Percentiles rank a stretch among this genome's conserved stretches.
phyloP scores from a whole-genome alignment of 306 rosid species.

The apple (Malus domestica) region DNA sequence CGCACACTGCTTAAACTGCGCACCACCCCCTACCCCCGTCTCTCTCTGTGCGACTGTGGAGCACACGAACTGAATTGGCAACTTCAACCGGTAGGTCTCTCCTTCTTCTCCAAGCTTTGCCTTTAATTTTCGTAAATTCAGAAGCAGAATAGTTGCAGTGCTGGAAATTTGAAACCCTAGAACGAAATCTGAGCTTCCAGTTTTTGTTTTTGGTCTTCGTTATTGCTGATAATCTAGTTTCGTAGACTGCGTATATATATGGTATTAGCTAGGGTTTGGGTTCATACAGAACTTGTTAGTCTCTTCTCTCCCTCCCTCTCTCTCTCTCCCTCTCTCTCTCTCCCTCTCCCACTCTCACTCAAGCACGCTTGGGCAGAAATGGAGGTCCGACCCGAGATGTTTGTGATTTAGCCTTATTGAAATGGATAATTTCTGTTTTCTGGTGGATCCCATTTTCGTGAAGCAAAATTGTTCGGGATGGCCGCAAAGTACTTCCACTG shows the following conservation, averaged over 20 bases:
- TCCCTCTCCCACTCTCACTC: background rate
- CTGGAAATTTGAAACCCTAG: background rate
- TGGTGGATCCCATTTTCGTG: background rate
- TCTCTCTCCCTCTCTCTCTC: background rate
- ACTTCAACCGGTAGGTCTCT: background rate
- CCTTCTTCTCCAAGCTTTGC: background rate
- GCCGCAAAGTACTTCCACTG: background rate
- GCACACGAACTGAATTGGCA: background rate
- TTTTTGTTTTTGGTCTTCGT: background rate
- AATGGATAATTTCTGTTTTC: background rate
- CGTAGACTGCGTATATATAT: background rate
- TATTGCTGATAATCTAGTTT: background rate
- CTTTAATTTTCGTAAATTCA: background rate
- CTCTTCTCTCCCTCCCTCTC: too few relatives aligned
- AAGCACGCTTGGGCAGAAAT: background rate
- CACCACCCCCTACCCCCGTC: background rate
- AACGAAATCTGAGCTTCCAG: background rate
- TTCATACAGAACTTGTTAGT: background rate
- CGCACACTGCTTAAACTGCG: background rate
- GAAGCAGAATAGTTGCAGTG: background rate
- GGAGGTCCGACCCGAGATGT: background rate
- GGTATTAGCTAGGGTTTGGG: conserved; percentile 6
- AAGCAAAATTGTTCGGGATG: background rate
- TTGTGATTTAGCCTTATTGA: background rate
- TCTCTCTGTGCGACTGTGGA: background rate